These are phyloP conservation scores for Diplodia scrobiculata DNA, from an alignment of 2,329 filamentous ascomycete species.

Conservation along the genomic window DNA sequence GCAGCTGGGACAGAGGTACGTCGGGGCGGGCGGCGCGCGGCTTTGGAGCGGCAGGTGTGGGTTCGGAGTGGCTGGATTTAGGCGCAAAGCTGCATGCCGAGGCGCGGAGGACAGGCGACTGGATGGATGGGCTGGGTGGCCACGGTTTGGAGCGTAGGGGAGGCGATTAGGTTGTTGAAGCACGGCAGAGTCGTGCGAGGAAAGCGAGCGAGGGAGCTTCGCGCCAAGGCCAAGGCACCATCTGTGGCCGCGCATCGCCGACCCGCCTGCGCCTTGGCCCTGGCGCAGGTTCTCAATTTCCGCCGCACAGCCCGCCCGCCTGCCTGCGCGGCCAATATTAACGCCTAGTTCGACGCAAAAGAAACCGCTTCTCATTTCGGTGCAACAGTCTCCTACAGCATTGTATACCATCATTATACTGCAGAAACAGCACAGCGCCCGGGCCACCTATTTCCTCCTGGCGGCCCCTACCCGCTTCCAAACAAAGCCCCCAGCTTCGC, in stretches of 20 bases:
- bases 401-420: background rate
- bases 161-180: constrained; percentile 4
- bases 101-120: background rate
- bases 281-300: constrained; percentile 10
- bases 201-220: constrained; percentile 24
- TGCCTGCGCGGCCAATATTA: constrained; percentile 17
- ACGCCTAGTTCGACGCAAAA: background rate
- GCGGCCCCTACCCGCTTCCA: constrained; percentile 14
- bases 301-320: constrained; percentile 13
- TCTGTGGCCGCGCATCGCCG: constrained; percentile 1
- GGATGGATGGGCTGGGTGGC: background rate
- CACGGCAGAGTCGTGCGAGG: constrained; percentile 14
- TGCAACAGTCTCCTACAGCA: constrained; percentile 10
- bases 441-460: background rate
- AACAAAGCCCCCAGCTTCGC: constrained; percentile 50
- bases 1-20: background rate
- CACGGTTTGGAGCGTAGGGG: background rate
- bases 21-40: background rate
- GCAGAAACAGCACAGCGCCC: background rate
- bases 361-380: constrained; percentile 11
- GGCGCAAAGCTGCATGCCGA: constrained; percentile 18
- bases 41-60: background rate
- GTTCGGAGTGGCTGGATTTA: background rate
- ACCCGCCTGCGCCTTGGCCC: background rate
- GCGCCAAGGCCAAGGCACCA: constrained; percentile 22